Conservation (phyloP, 2,329 filamentous ascomycete genomes). For the Sporothrix phasma region DNA sequence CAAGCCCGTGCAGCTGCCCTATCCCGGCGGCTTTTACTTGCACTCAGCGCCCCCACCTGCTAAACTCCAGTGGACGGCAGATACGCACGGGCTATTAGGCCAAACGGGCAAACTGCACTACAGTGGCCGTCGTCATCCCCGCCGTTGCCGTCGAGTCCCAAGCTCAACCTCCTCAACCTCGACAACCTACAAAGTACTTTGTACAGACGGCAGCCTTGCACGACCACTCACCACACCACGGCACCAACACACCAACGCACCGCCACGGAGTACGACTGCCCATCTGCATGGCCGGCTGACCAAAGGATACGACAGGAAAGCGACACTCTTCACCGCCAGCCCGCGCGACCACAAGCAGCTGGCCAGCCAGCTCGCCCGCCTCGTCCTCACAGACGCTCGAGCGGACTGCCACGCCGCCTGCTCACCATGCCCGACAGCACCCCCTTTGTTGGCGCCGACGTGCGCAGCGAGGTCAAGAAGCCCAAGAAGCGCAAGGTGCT, state of each 20-base stretch:
- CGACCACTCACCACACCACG: neutral
- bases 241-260: neutral
- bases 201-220: neutral
- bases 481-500: conserved; percentile 81
- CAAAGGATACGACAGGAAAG: neutral
- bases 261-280: too few relatives aligned
- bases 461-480: conserved; percentile 44
- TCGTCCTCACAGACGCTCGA: too few relatives aligned
- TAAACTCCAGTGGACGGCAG: neutral
- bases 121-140: neutral
- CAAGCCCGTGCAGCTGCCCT: too few relatives aligned
- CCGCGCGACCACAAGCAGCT: neutral
- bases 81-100: neutral
- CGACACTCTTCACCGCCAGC: neutral
- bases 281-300: too few relatives aligned
- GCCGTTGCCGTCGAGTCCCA: neutral
- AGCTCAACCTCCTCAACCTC: neutral
- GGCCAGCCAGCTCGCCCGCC: neutral
- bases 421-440: conserved; percentile 9
- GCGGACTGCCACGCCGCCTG: neutral
- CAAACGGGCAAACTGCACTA: neutral
- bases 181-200: neutral
- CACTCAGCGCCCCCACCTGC: neutral
- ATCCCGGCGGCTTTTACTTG: neutral
- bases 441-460: conserved; percentile 16